These are phyloP conservation scores for Hypoxylon rubiginosum DNA, from an alignment of 2,329 filamentous ascomycete species.

Conservation along the genomic window DNA sequence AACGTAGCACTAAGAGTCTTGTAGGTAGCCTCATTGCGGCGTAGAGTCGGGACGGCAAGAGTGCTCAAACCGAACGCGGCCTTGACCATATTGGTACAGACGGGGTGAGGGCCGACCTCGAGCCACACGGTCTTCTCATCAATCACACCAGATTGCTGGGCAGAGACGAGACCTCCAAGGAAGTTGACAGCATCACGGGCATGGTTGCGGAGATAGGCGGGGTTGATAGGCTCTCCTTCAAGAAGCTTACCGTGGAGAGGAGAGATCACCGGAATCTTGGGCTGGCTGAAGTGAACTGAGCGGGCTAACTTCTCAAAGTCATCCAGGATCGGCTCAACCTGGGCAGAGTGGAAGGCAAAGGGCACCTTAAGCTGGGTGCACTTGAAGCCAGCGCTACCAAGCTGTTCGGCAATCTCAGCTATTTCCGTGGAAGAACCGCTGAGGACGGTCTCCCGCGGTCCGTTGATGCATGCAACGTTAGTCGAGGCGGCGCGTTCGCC, in stretches of 20 bases:
- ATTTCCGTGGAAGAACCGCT: constrained; percentile 63
- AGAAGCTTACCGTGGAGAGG: constrained; percentile 74
- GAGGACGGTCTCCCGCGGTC: constrained; percentile 81
- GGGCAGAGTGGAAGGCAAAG: constrained; percentile 76
- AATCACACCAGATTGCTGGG: constrained; percentile 69
- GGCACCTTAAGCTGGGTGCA: constrained; percentile 73
- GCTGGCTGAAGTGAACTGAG: constrained; percentile 67
- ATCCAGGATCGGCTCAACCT: constrained; percentile 73
- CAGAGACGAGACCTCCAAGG: constrained; percentile 70
- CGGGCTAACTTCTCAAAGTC: constrained; percentile 69
- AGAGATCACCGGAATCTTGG: constrained; percentile 74
- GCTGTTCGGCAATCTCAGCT: constrained; percentile 54
- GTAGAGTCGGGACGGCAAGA: constrained; percentile 70
- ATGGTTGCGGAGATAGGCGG: constrained; percentile 74
- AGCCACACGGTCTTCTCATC: constrained; percentile 78
- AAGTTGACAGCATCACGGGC: constrained; percentile 79
- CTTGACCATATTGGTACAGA: constrained; percentile 77
- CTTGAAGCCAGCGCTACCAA: constrained; percentile 68
- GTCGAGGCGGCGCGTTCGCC: constrained; percentile 56
- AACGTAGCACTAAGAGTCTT: constrained; percentile 72
- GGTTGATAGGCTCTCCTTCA: constrained; percentile 68
- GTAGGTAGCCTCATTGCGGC: constrained; percentile 73
- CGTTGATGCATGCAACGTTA: constrained; percentile 80
- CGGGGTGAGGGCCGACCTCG: constrained; percentile 80
- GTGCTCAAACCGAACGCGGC: constrained; percentile 69